Percentiles rank a stretch among this genome's conserved stretches.
Evolutionary conservation across 768 basidiomycete genomes (phyloP).

Genomic region (Podaxis mareebaensis): DNA sequence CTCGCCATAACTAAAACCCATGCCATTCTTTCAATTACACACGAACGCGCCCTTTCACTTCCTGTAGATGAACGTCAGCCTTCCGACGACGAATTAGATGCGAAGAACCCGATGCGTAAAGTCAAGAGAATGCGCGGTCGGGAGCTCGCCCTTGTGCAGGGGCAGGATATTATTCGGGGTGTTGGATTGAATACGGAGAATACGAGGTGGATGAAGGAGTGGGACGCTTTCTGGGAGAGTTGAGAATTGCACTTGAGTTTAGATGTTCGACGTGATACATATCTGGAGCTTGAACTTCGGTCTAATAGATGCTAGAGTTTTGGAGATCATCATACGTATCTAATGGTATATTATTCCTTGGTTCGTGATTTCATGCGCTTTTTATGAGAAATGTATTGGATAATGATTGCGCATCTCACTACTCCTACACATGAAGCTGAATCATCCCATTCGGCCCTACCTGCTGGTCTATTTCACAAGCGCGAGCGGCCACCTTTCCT

Average conservation of each 20-base stretch:
- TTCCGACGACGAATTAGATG: slow-evolving; percentile 81
- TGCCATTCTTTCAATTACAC: slow-evolving; percentile 65
- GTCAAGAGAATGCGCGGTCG: slow-evolving; percentile 78
- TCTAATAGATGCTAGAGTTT: neutral
- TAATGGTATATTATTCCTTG: neutral
- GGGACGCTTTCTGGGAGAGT: slow-evolving; percentile 47
- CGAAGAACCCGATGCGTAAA: slow-evolving; percentile 59
- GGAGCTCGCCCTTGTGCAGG: slow-evolving; percentile 83
- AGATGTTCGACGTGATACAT: neutral
- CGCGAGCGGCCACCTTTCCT: neutral
- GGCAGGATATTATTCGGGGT: slow-evolving; percentile 66
- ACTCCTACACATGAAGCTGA: slow-evolving; percentile 7
- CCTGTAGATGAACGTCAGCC: slow-evolving; percentile 58
- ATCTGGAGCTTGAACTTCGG: neutral
- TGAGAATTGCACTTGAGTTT: neutral
- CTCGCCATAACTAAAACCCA: slow-evolving; percentile 75
- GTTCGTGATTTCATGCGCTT: neutral
- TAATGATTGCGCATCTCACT: neutral
- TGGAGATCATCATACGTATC: neutral
- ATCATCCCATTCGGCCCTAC: neutral
- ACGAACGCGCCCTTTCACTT: slow-evolving; percentile 52
- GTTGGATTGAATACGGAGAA: slow-evolving; percentile 29
- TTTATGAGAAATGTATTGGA: neutral
- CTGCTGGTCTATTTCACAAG: neutral
- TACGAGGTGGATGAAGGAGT: slow-evolving; percentile 37